A percentile compares a stretch with the other conserved stretches of the same genome.
Evolutionary conservation across 257 asterid genomes (phyloP).

Genomic region (Leptodermis oblonga): DNA sequence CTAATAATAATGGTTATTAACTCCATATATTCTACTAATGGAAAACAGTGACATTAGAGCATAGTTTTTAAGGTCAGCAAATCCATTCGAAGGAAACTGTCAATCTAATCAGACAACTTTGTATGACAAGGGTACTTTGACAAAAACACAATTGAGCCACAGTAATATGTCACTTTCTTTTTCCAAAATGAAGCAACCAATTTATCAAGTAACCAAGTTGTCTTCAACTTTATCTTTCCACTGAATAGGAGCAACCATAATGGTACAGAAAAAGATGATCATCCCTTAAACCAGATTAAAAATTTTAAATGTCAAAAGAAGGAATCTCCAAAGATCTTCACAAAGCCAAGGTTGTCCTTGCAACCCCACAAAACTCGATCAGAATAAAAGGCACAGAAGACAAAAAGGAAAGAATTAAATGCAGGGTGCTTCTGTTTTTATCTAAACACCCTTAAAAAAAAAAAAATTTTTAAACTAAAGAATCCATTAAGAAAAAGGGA

Average conservation of each 20-base stretch:
- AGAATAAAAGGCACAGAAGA: background rate
- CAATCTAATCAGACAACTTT: background rate
- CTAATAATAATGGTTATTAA: background rate
- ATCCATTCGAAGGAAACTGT: background rate
- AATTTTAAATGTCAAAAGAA: background rate
- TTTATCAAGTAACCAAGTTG: slow-evolving; percentile 10
- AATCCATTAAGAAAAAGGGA: background rate
- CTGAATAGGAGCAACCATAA: background rate
- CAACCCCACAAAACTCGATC: background rate
- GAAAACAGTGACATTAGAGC: background rate
- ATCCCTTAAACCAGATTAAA: background rate
- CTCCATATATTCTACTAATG: background rate
- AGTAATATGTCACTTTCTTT: background rate
- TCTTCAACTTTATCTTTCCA: background rate
- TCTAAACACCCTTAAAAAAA: too few relatives aligned
- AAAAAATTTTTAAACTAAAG: background rate
- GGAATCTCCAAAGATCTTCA: slow-evolving; percentile 14
- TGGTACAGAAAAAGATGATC: background rate
- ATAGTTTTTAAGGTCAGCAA: background rate
- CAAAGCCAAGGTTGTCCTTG: background rate
- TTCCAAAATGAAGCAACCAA: slow-evolving; percentile 9
- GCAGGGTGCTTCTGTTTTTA: too few relatives aligned
- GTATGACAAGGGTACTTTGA: background rate
- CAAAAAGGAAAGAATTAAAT: background rate
- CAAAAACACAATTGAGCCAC: background rate